phyloP scores from a whole-genome alignment of 78 protist genomes.

The Speleostelium caveatum region DNA sequence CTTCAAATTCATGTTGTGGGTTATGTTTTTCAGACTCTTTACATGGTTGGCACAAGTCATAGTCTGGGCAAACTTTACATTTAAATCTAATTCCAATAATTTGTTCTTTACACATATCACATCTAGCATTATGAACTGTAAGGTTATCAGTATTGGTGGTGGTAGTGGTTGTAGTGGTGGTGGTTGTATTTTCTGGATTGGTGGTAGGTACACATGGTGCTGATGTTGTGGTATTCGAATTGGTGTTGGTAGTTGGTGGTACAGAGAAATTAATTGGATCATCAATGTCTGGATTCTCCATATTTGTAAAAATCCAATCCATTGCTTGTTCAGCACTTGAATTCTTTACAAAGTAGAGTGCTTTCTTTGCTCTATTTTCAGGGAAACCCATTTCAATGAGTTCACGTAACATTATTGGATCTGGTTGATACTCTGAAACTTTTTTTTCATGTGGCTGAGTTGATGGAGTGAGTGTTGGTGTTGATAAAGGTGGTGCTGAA shows the following conservation, averaged over 20 bases:
- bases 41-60: conserved; percentile 73
- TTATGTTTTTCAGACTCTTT: conserved; percentile 39
- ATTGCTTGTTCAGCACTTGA: conserved; percentile 38
- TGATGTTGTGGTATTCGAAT: conserved; percentile 6
- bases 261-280: conserved; percentile 21
- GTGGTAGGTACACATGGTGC: not conserved
- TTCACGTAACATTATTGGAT: conserved; percentile 53
- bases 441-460: not conserved
- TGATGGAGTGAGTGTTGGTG: not conserved
- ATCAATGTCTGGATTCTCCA: conserved; percentile 63
- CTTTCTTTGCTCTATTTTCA: conserved; percentile 64
- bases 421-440: conserved; percentile 1
- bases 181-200: not conserved
- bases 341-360: conserved; percentile 33
- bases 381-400: conserved; percentile 79
- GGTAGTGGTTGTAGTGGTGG: conserved; percentile 21
- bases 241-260: not conserved
- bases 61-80: conserved; percentile 79
- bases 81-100: conserved; percentile 81
- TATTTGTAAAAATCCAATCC: conserved; percentile 75
- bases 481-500: not conserved
- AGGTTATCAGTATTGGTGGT: not conserved
- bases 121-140: conserved; percentile 64
- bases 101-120: conserved; percentile 75
- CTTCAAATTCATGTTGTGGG: conserved; percentile 51